A percentile compares a stretch with the other conserved stretches of the same genome.
phyloP scores from a whole-genome alignment of 192 early-diverging fungal species.

The Paraglomus occultum region DNA sequence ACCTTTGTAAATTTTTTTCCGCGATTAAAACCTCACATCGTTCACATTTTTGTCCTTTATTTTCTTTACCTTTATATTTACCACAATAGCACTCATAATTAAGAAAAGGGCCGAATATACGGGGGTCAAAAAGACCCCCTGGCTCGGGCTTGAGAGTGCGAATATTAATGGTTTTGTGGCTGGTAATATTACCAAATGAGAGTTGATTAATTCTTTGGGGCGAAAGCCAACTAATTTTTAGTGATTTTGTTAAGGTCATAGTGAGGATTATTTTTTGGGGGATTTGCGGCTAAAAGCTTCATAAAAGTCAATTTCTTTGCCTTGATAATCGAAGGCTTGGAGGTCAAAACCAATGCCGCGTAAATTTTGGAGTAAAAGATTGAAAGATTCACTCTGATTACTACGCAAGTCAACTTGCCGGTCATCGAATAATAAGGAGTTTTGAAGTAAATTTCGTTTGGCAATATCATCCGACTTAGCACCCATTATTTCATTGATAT shows the following conservation, averaged over 20 bases:
- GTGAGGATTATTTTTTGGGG: not conserved
- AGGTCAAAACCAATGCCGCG: conserved; percentile 13
- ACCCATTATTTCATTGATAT: not conserved
- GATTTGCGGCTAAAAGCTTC: conserved; percentile 1
- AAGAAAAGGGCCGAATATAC: conserved; percentile 14
- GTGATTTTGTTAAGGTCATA: conserved; percentile 13
- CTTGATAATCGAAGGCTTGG: conserved; percentile 12
- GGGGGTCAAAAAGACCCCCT: conserved; percentile 16
- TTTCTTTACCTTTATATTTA: conserved; percentile 25
- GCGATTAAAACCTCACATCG: conserved; percentile 13
- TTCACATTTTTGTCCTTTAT: conserved; percentile 19
- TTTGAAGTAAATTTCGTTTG: not conserved
- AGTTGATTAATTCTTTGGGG: conserved; percentile 9
- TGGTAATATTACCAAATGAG: conserved; percentile 11
- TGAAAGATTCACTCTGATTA: conserved; percentile 14
- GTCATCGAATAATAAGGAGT: not conserved
- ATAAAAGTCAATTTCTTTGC: conserved; percentile 15
- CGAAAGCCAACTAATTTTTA: conserved; percentile 19
- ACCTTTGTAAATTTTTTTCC: conserved; percentile 20
- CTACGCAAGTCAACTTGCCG: not conserved
- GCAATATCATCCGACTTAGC: conserved; percentile 10
- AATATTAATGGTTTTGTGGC: not conserved
- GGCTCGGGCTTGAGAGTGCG: not conserved
- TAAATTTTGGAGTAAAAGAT: conserved; percentile 15
- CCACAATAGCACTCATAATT: conserved; percentile 24